Evolutionary conservation across 163 green algal species (phyloP).

Genomic region (Chlamydomonas reinhardtii): DNA sequence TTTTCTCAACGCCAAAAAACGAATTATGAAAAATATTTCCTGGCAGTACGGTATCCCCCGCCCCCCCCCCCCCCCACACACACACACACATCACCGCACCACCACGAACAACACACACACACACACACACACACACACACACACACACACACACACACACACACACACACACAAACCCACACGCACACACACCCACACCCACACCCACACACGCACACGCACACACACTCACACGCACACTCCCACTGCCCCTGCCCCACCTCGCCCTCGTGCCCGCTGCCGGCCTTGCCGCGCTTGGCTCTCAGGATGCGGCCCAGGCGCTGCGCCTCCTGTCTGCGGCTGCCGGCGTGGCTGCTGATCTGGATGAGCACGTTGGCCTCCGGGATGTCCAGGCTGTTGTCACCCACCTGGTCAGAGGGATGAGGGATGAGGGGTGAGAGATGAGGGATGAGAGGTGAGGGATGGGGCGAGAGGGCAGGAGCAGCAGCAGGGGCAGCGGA

Average conservation of each 20-base stretch:
- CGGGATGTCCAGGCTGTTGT: conserved; percentile 99
- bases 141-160: too few relatives aligned
- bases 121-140: too few relatives aligned
- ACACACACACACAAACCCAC: too few relatives aligned
- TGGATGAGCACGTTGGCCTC: conserved; percentile 99
- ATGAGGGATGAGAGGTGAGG: not conserved
- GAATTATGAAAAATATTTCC: too few relatives aligned
- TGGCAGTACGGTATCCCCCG: too few relatives aligned
- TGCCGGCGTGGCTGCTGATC: conserved; percentile 95
- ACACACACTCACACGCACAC: not conserved
- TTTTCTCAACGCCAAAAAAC: too few relatives aligned
- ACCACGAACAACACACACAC: too few relatives aligned
- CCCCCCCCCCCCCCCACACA: too few relatives aligned
- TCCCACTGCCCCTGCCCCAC: conserved; percentile 14
- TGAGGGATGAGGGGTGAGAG: not conserved
- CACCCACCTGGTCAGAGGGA: conserved; percentile 80
- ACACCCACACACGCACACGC: not conserved
- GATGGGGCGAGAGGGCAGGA: not conserved
- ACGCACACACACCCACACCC: too few relatives aligned
- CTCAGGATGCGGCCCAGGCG: conserved; percentile 96
- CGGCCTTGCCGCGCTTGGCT: conserved; percentile 85
- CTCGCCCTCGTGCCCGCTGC: conserved; percentile 45
- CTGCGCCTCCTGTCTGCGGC: conserved; percentile 96
- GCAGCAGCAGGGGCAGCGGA: too few relatives aligned
- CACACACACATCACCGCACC: too few relatives aligned